Evolutionary conservation across 768 basidiomycete genomes (phyloP), one percentile per base, ranked within the genome.

Genomic region (Suillus tomentosus): DNA sequence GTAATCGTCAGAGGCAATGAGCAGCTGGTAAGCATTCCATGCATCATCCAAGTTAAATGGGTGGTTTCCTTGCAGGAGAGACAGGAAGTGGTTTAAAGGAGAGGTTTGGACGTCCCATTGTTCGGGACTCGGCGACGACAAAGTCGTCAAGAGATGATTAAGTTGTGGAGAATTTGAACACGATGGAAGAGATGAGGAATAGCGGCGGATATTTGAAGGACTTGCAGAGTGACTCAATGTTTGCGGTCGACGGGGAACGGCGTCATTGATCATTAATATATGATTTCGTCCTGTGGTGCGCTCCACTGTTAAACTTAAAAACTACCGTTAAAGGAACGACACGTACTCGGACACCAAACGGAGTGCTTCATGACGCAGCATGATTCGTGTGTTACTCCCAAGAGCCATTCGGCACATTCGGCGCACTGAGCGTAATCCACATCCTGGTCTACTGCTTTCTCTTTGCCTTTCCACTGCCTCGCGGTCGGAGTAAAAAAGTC

Each of bases 401-500:
- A n/a, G 24, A 58, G 40, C 57, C 57, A 58, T 42, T 58, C 57
- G 14, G 57, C 40, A 13, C 57, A 58, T 40, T 58, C 57, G 17
- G 57, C 40, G 22, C 76, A 78, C 56, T 77, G 71, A 19, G 66
- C 72, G 58, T 74, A 76, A 39, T 75, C 73, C 57, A 71, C 54
- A 57, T 72, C 66, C 42, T 68, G 63, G 51, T 75, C 71, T 55
- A 69, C 65, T 24, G 77, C 80, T 69, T 77, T 83, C 68, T 79
- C 83, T 74, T 88, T 88, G 39, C 85, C 85, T 69, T 85, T 88
- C 60, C 71, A 75, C 61, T 77, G 78, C 63, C 82, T 78, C 10
- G 86, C 82, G 37, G 76, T 75, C 11, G 88, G 87, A 3, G 80
- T 83, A 68, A 86, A 87, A 72, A 87, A 87, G 68, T 85, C 82